phyloP scores from a whole-genome alignment of 768 basidiomycete species.

The Leccinum obscurum region DNA sequence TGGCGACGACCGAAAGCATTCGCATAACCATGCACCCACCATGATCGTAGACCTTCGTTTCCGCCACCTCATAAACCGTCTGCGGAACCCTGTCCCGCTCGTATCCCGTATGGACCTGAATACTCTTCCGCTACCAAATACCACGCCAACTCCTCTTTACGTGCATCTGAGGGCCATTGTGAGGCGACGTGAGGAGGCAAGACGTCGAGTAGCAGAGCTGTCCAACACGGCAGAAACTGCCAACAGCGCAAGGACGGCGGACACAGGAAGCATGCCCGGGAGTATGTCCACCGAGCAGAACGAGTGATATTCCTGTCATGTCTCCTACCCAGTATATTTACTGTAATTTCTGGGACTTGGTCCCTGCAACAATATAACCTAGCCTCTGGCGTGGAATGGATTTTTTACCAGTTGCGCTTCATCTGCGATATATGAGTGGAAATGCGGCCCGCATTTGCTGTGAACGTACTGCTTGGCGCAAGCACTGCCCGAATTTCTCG shows the following conservation, averaged over 20 bases:
- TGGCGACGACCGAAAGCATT: conserved; percentile 20
- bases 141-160: conserved; percentile 54
- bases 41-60: conserved; percentile 68
- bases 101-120: conserved; percentile 29
- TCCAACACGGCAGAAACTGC: conserved; percentile 21
- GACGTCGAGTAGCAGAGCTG: conserved; percentile 33
- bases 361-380: conserved; percentile 10
- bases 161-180: conserved; percentile 50
- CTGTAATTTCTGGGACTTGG: conserved; percentile 13
- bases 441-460: neutral
- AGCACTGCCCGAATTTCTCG: conserved; percentile 75
- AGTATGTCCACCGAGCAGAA: conserved; percentile 27
- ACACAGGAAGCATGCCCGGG: conserved; percentile 36
- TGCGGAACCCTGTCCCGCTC: conserved; percentile 54
- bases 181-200: conserved; percentile 46
- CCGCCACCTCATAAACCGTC: conserved; percentile 50
- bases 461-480: conserved; percentile 71
- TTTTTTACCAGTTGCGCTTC: conserved; percentile 53
- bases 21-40: conserved; percentile 33
- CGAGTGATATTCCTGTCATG: conserved; percentile 19
- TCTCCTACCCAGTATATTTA: conserved; percentile 17
- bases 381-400: neutral
- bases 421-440: conserved; percentile 38
- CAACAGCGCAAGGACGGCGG: conserved; percentile 39
- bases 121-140: conserved; percentile 60